These are phyloP conservation scores for Protea cynaroides DNA, from an alignment of 164 flowering plant species.

Conservation along the genomic window DNA sequence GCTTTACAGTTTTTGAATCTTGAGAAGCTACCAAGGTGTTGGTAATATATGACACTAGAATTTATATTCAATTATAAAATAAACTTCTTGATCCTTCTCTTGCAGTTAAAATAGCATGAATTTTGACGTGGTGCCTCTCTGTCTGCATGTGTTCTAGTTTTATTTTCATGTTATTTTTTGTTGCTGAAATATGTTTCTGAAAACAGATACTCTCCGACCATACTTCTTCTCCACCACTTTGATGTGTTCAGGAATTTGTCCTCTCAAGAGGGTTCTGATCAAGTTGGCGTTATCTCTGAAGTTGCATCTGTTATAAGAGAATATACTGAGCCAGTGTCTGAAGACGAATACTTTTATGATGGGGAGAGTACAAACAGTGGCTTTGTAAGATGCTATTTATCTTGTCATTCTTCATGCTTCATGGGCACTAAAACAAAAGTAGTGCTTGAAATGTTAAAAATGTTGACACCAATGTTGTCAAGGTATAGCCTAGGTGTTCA, in stretches of 20 bases:
- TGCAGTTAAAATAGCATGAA: too few relatives aligned
- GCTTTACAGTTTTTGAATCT: too few relatives aligned
- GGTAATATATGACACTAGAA: too few relatives aligned
- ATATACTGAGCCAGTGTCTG: constrained; percentile 50
- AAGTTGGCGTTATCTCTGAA: constrained; percentile 61
- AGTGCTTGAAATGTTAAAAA: not conserved
- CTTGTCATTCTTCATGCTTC: constrained; percentile 1
- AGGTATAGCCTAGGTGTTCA: too few relatives aligned
- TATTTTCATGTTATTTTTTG: not conserved
- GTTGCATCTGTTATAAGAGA: constrained; percentile 72
- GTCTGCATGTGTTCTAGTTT: not conserved
- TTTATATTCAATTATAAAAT: too few relatives aligned
- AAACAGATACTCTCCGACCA: constrained; percentile 71
- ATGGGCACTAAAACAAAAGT: too few relatives aligned
- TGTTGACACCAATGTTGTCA: too few relatives aligned
- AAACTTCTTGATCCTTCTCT: too few relatives aligned
- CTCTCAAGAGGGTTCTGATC: constrained; percentile 69
- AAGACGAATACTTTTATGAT: constrained; percentile 25
- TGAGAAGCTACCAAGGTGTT: too few relatives aligned
- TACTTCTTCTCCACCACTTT: constrained; percentile 88
- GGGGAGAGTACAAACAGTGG: constrained; percentile 29
- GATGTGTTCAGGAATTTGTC: constrained; percentile 55
- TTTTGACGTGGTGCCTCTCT: too few relatives aligned
- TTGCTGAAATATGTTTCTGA: constrained; percentile 5
- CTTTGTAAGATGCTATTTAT: constrained; percentile 33